Evolutionary conservation across 768 basidiomycete genomes (phyloP).

Genomic region (Saitozyma podzolica): DNA sequence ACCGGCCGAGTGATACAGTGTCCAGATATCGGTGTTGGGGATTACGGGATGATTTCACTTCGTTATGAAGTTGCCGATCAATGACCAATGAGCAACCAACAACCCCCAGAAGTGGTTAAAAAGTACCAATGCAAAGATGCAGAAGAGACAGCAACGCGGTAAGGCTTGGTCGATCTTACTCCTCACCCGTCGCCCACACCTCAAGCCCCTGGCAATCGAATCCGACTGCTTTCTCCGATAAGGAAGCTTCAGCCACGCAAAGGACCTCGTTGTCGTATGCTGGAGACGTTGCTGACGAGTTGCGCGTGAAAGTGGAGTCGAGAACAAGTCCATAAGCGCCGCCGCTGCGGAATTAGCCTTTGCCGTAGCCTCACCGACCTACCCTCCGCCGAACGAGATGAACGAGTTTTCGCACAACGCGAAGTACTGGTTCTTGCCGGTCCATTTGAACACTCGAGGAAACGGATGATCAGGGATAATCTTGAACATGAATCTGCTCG

Average conservation of each 20-base stretch:
- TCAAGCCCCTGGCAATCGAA: slow-evolving; percentile 93
- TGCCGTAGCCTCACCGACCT: slow-evolving; percentile 45
- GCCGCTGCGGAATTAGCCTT: slow-evolving; percentile 43
- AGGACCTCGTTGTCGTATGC: slow-evolving; percentile 85
- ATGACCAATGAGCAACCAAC: no score
- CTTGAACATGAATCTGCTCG: slow-evolving; percentile 34
- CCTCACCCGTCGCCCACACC: slow-evolving; percentile 64
- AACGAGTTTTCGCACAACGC: slow-evolving; percentile 77
- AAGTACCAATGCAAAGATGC: no score
- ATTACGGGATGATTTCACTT: no score
- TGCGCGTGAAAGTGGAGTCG: slow-evolving; percentile 74
- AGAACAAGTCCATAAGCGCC: slow-evolving; percentile 87
- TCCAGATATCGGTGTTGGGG: no score
- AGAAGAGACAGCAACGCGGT: no score
- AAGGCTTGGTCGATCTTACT: no score
- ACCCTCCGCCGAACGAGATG: slow-evolving; percentile 93
- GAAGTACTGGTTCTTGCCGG: slow-evolving; percentile 86
- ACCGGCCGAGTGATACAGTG: no score
- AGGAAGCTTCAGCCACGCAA: slow-evolving; percentile 57
- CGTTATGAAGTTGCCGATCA: no score
- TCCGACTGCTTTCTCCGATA: slow-evolving; percentile 58
- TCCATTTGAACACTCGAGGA: slow-evolving; percentile 54
- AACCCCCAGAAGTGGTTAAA: no score
- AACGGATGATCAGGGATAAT: slow-evolving; percentile 15
- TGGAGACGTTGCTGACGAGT: slow-evolving; percentile 78